Conservation (phyloP, 2,329 filamentous ascomycete genomes). For the Alternaria arbusti region DNA sequence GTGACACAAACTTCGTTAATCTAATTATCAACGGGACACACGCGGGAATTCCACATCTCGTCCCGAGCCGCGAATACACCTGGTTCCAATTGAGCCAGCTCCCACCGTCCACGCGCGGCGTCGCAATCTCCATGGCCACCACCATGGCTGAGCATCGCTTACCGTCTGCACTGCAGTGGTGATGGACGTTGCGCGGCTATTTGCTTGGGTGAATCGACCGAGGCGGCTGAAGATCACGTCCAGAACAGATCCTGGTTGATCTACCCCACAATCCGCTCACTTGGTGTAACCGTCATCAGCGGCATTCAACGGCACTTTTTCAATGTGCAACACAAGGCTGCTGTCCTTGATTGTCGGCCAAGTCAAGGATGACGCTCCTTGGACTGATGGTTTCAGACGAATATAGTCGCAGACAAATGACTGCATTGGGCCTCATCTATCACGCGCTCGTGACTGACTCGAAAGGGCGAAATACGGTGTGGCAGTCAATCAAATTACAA, state of each 20-base stretch:
- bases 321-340: constrained; percentile 24
- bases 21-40: constrained; percentile 32
- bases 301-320: constrained; percentile 25
- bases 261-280: constrained; percentile 36
- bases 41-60: constrained; percentile 37
- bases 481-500: constrained; percentile 46
- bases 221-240: constrained; percentile 25
- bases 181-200: constrained; percentile 25
- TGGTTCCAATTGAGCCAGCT: constrained; percentile 27
- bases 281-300: constrained; percentile 24
- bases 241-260: constrained; percentile 13
- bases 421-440: constrained; percentile 30
- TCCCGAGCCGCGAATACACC: constrained; percentile 45
- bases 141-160: constrained; percentile 14
- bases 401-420: constrained; percentile 18
- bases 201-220: constrained; percentile 27
- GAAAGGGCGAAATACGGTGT: constrained; percentile 36
- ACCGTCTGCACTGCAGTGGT: constrained; percentile 13
- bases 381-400: constrained; percentile 13
- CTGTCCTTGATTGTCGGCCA: constrained; percentile 3
- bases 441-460: constrained; percentile 31
- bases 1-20: constrained; percentile 45
- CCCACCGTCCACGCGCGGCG: constrained; percentile 21
- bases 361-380: constrained; percentile 1
- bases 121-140: constrained; percentile 11